Base-by-base conservation (phyloP, 257 asterid genomes). In the Salvia miltiorrhiza region DNA sequence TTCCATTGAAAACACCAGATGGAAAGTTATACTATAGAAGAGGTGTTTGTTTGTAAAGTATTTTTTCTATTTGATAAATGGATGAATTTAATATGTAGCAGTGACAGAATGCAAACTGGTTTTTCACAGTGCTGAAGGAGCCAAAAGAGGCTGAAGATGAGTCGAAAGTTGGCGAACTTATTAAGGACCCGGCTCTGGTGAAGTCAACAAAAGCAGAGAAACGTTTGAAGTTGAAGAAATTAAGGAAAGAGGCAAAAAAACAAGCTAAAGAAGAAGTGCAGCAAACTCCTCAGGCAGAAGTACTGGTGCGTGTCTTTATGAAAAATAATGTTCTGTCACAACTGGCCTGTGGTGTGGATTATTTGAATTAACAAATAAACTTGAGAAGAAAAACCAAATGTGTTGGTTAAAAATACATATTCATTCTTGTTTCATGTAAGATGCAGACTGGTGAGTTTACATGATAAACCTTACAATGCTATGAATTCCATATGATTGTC, bases 181-280 rank as follows among this genome's bases (percentile, higher is more conserved):
- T 21, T 20, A 74, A 16, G 71, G 82, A 76, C 58, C 65, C 80
- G 35, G 35, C 76, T 60, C 11, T 77, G 55, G 76, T 79, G 73
- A 91, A 76, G 82, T 61, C 83, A 80, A 82, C 95, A 0, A 94
- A 94, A 75, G 68, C 95, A 4, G 97, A 94, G 73, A 94, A 87
- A 78, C 88, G 87, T 60, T 89, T 84, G 26, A 87, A 94, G 80
- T 23, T 50, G 19, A 94, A 94, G 77, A 94, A 86, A 78, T 62
- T 59, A 77, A 86, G 92, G 82, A 94, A 86, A 75, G 99, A 91
- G 79, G 95, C 96, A 4, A 94, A 87, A 85, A 89, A 84, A 74
- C 95, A 86, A 78, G 76, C 75, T 1, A 94, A 87, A 73, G 96
- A 91, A 76, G 89, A 83, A 71, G 85, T 70, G 79, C 77, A 70